Evolutionary conservation across 768 basidiomycete species (phyloP), one percentile per base, ranked within the genome.

Genomic region (Hygrophorus pudorinus): DNA sequence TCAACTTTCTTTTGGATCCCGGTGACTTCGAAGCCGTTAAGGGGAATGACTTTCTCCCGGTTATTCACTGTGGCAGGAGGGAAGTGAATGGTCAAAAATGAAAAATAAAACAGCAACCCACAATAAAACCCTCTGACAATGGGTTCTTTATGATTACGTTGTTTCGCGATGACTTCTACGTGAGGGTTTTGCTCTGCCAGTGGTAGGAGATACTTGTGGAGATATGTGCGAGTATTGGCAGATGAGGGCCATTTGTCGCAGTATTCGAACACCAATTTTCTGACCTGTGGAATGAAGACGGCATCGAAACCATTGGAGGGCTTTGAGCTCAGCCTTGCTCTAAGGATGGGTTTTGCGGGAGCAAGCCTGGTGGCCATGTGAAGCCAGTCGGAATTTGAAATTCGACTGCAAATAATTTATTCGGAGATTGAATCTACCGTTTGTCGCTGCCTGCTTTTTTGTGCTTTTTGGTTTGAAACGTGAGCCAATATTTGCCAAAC

Each of bases 241-340:
- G 86, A 89, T 3, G 86, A 81, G 1, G 83, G 77, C 76, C 82
- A 85, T 43, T 75, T 76, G 55, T 92, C 80, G 64, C 89, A 90
- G 61, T 76, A 93, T 63, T 91, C 86, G 59, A 94, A 77, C 51
- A 94, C 87, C 48, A 94, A 69, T 57, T 90, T 92, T 45, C 86
- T 70, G n/a, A 85, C 70, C 49, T 79, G 79, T 2, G 89, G 85
- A 2, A 88, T 62, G 62, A 84, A 92, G 1, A 77, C 67, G 34
- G 64, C 58, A 57, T 85, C 24, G 24, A 24, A 84, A 1, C 88
- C 87, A 59, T 91, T 90, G 46, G 81, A 73, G 18, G 81, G 81
- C 18, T 59, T 56, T 0, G 87, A 78, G 50, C 73, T 66, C 24
- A 75, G 63, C 39, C 60, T 59, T 29, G 68, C 73, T 45, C 73